These are phyloP conservation scores for Zoysia japonica DNA, from an alignment of 176 grass and related monocot genomes.

Conservation along the genomic window DNA sequence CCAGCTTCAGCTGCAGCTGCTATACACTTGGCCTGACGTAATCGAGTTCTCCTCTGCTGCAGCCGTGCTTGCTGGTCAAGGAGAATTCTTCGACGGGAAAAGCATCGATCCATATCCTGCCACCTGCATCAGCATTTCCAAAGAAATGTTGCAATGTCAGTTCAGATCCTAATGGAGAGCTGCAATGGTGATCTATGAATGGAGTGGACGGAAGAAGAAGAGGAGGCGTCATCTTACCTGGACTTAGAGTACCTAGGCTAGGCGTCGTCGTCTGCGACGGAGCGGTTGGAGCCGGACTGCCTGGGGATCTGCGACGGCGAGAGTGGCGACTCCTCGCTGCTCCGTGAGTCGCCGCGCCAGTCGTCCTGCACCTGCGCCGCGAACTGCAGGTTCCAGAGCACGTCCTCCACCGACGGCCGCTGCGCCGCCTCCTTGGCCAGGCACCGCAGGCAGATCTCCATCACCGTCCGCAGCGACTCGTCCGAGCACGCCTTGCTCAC, in stretches of 20 bases:
- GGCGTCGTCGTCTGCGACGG: background rate
- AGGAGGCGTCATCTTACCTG: background rate
- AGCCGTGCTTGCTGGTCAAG: background rate
- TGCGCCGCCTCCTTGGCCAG: constrained; percentile 67
- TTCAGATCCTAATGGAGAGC: background rate
- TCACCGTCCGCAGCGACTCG: constrained; percentile 71
- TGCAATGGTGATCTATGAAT: too few relatives aligned
- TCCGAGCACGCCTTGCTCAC: constrained; percentile 55
- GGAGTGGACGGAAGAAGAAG: background rate
- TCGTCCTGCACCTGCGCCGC: constrained; percentile 86
- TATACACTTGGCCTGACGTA: constrained; percentile 30
- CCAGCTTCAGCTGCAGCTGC: constrained; percentile 35
- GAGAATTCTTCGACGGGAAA: background rate
- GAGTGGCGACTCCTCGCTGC: constrained; percentile 62
- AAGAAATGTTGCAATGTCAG: background rate
- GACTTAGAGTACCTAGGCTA: background rate
- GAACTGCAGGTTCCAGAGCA: constrained; percentile 96
- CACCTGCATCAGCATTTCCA: background rate
- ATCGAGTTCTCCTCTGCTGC: background rate
- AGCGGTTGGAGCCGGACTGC: background rate
- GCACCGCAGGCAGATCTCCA: constrained; percentile 85
- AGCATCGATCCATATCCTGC: background rate
- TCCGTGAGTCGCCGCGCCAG: constrained; percentile 55
- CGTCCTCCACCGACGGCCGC: constrained; percentile 83
- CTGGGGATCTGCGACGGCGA: constrained; percentile 50